Evolutionary conservation across 306 rosid genomes (phyloP).

Genomic region (Sophora flavescens): DNA sequence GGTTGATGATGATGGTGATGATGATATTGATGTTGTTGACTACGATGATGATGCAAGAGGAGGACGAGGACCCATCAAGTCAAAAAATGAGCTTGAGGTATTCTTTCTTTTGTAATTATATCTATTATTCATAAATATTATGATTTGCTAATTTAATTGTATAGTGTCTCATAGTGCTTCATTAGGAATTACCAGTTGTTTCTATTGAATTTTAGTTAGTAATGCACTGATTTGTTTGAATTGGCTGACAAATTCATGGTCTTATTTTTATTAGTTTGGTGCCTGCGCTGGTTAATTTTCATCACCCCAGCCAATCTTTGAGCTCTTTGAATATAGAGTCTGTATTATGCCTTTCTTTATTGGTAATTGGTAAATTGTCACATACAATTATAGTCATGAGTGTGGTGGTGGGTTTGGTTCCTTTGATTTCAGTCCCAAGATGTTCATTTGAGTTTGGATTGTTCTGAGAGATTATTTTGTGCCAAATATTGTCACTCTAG

Average conservation of each 20-base stretch:
- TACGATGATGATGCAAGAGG: slow-evolving; percentile 36
- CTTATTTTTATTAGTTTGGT: background rate
- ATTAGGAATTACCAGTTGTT: background rate
- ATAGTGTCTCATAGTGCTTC: background rate
- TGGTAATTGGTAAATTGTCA: background rate
- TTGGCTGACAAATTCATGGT: background rate
- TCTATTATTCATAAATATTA: background rate
- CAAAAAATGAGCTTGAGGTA: slow-evolving; percentile 86
- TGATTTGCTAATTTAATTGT: background rate
- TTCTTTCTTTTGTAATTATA: background rate
- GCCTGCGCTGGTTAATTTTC: background rate
- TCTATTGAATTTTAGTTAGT: too few relatives aligned
- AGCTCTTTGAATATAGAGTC: background rate
- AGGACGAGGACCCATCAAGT: slow-evolving; percentile 63
- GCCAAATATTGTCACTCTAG: background rate
- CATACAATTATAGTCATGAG: background rate
- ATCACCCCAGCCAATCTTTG: background rate
- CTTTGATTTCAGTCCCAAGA: background rate
- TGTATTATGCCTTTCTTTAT: slow-evolving; percentile 5
- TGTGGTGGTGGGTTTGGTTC: slow-evolving; percentile 16
- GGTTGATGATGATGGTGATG: slow-evolving; percentile 30
- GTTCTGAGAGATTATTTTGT: slow-evolving; percentile 1
- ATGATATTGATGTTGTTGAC: slow-evolving; percentile 29
- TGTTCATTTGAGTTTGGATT: slow-evolving; percentile 15
- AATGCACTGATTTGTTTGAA: slow-evolving; percentile 1